Evolutionary conservation across 2,329 filamentous ascomycete species (phyloP).

Genomic region (Pseudopithomyces chartarum): DNA sequence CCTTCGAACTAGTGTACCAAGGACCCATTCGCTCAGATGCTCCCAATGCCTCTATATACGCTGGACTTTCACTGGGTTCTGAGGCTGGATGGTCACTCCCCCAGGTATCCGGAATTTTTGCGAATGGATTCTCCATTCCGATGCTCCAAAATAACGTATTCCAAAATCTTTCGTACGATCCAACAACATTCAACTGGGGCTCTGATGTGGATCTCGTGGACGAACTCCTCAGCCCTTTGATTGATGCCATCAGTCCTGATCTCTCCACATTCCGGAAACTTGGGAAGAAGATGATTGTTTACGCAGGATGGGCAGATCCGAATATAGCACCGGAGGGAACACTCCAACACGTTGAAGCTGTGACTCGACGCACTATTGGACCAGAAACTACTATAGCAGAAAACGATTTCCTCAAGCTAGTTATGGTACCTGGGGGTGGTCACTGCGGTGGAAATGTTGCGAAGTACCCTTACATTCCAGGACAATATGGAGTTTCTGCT

Average conservation of each 20-base stretch:
- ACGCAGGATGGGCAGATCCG: conserved; percentile 7
- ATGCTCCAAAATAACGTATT: conserved; percentile 2
- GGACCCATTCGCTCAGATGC: conserved; percentile 4
- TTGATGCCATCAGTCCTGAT: conserved; percentile 2
- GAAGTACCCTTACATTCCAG: conserved; percentile 5
- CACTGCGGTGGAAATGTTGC: conserved; percentile 7
- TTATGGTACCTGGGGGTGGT: conserved; percentile 7
- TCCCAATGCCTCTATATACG: not conserved
- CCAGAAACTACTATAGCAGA: not conserved
- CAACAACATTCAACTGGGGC: conserved; percentile 3
- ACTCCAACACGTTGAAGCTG: conserved; percentile 7
- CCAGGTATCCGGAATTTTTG: not conserved
- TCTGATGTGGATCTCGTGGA: not conserved
- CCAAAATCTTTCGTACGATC: conserved; percentile 1
- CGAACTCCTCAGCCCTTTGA: not conserved
- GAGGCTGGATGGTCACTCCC: conserved; percentile 1
- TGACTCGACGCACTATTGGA: conserved; percentile 1
- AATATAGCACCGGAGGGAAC: conserved; percentile 6
- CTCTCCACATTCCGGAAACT: conserved; percentile 4
- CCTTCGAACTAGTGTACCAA: conserved; percentile 1
- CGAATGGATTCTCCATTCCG: not conserved
- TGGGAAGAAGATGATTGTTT: conserved; percentile 4
- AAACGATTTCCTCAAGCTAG: conserved; percentile 8
- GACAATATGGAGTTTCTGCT: conserved; percentile 3
- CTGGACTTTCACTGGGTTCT: conserved; percentile 3